Conservation (phyloP, 164 flowering plant species). For the Paratinospora sagittata region DNA sequence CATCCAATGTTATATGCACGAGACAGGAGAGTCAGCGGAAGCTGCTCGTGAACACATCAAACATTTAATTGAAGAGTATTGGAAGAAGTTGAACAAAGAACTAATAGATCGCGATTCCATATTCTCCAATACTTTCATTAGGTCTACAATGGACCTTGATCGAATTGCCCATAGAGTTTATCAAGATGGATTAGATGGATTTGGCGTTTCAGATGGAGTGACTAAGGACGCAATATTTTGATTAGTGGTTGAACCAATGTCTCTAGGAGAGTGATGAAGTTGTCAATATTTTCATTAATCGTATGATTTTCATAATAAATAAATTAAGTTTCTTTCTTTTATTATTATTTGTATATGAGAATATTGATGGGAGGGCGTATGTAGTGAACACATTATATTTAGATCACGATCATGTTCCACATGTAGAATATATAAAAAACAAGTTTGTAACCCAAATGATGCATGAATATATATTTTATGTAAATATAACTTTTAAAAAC, state of each 20-base stretch:
- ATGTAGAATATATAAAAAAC: too few relatives aligned
- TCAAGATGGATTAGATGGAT: conserved; percentile 38
- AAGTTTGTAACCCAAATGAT: too few relatives aligned
- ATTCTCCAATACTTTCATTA: conserved; percentile 19
- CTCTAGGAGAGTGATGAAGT: not conserved
- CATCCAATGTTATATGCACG: conserved; percentile 30
- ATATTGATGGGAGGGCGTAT: too few relatives aligned
- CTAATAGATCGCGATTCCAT: conserved; percentile 1
- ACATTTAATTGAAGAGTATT: conserved; percentile 20
- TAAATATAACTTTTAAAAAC: too few relatives aligned
- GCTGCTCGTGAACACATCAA: conserved; percentile 25
- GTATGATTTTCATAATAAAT: not conserved
- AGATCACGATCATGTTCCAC: too few relatives aligned
- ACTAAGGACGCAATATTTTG: conserved; percentile 2
- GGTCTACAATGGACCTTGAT: conserved; percentile 26
- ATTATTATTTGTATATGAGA: too few relatives aligned
- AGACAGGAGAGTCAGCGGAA: conserved; percentile 14
- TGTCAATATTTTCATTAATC: not conserved
- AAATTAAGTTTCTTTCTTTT: too few relatives aligned
- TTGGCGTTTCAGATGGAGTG: conserved; percentile 29
- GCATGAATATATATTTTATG: too few relatives aligned
- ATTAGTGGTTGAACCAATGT: conserved; percentile 14
- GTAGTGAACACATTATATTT: too few relatives aligned
- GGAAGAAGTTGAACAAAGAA: conserved; percentile 33
- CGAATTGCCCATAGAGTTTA: conserved; percentile 32